Percentiles rank a stretch among this genome's conserved stretches.
These are phyloP conservation scores for Sphenostylis stenocarpa DNA, from an alignment of 306 rosid genomes.

Conservation along the genomic window DNA sequence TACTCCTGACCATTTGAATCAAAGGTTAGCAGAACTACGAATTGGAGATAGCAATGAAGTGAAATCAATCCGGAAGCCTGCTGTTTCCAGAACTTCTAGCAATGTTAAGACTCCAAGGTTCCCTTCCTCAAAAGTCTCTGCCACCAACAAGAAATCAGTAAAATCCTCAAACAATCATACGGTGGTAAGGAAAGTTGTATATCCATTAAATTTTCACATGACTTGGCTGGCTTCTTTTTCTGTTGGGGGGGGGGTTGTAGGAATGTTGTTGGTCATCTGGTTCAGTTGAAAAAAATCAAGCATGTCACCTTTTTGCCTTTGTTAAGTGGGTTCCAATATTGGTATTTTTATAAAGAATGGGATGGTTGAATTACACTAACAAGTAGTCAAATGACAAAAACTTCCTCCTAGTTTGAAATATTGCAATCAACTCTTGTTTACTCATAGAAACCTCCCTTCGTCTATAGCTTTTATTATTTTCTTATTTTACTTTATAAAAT, in stretches of 20 bases:
- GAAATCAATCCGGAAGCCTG: conserved; percentile 48
- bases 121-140: conserved; percentile 51
- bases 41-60: conserved; percentile 44
- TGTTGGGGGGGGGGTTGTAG: conserved; percentile 21
- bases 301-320: neutral
- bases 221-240: neutral
- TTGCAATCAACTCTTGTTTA: neutral
- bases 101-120: conserved; percentile 44
- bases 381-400: neutral
- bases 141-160: conserved; percentile 50
- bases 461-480: neutral
- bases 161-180: conserved; percentile 54
- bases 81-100: conserved; percentile 52
- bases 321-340: neutral
- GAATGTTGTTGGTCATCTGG: conserved; percentile 13
- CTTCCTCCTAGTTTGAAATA: conserved; percentile 7
- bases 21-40: conserved; percentile 50
- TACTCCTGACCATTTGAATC: conserved; percentile 51
- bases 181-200: conserved; percentile 49
- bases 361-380: neutral
- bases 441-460: neutral
- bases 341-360: neutral
- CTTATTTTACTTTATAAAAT: neutral
- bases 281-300: conserved; percentile 23
- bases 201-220: conserved; percentile 7